Conservation (phyloP, 2,329 filamentous ascomycete genomes). For the Fusarium haematococcum region DNA sequence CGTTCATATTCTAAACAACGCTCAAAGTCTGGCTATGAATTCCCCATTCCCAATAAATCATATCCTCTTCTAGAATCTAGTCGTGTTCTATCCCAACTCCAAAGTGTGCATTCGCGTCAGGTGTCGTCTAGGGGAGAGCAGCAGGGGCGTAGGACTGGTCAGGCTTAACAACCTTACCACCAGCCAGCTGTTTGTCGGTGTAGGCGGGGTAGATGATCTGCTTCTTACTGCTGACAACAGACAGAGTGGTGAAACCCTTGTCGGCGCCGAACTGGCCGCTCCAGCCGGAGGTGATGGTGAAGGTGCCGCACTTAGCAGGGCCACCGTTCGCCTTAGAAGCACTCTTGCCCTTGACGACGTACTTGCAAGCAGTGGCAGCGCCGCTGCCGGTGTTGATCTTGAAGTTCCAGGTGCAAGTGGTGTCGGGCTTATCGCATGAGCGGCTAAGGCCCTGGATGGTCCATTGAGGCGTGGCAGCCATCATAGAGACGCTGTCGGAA, state of each 20-base stretch:
- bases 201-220: slow-evolving; percentile 65
- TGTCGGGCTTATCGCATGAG: slow-evolving; percentile 52
- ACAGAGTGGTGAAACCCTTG: slow-evolving; percentile 65
- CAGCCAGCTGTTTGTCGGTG: slow-evolving; percentile 60
- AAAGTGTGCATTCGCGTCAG: background rate
- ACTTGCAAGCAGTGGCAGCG: slow-evolving; percentile 46
- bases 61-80: background rate
- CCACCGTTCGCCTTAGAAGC: slow-evolving; percentile 54
- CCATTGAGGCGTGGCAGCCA: slow-evolving; percentile 54
- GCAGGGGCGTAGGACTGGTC: slow-evolving; percentile 59
- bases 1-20: background rate
- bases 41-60: background rate
- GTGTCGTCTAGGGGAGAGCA: slow-evolving; percentile 25
- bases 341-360: slow-evolving; percentile 46
- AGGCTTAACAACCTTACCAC: slow-evolving; percentile 59
- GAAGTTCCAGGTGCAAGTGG: slow-evolving; percentile 59
- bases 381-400: slow-evolving; percentile 57
- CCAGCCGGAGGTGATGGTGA: slow-evolving; percentile 65
- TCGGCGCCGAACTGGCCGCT: slow-evolving; percentile 64
- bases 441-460: slow-evolving; percentile 55
- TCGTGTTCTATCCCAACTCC: slow-evolving; percentile 18
- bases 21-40: background rate
- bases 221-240: slow-evolving; percentile 56
- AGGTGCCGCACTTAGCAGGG: slow-evolving; percentile 59
- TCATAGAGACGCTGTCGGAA: slow-evolving; percentile 51